Base-by-base conservation (phyloP, 2,329 filamentous ascomycete genomes). In the Aurifilum marmelostoma region DNA sequence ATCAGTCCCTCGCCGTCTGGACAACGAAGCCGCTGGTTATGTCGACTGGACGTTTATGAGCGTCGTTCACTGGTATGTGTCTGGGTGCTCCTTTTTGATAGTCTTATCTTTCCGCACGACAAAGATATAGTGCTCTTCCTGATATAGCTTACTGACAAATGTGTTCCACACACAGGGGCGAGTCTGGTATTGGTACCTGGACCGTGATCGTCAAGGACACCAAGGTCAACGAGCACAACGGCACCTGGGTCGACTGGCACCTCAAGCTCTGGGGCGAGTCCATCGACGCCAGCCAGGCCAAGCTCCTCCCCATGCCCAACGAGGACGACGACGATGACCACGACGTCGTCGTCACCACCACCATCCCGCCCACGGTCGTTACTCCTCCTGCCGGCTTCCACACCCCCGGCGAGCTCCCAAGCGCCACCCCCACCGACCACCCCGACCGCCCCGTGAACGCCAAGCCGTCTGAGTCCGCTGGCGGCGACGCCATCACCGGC, bases 41-140 rank as follows among this genome's bases (percentile, higher is more conserved):
- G 83, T 90, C 50, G 93, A 98, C 80, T 99, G 96, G 96, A 98
- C 95, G 0, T 99, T 99, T 76, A 99, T 99, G 96, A 97, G 91
- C 71, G 96, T 99, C 50, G 94, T 91, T 72, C 96, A 99, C 78
- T 99, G 94, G 92, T 94, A 85, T 80, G 90, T 80, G 27, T 56
- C n/a, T n/a, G n/a, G n/a, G n/a, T n/a, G n/a, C n/a, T n/a, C n/a
- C n/a, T n/a, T n/a, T 9, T 9, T 37, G 34, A 9, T 37, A 9
- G 34, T 37, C 9, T 37, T 37, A 37, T 12, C 37, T 39, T 11
- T 11, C 37, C 37, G 4, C 34, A 34, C 34, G 34, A 34, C 4
- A 34, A 39, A 39, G 37, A 39, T 39, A 39, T 34, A 34, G 37
- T 39, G 5, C 2, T 43, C 24, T 29, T 63, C 34, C 8, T 34